Evolutionary conservation across 257 asterid genomes (phyloP).

Genomic region (Solanum arcanum): DNA sequence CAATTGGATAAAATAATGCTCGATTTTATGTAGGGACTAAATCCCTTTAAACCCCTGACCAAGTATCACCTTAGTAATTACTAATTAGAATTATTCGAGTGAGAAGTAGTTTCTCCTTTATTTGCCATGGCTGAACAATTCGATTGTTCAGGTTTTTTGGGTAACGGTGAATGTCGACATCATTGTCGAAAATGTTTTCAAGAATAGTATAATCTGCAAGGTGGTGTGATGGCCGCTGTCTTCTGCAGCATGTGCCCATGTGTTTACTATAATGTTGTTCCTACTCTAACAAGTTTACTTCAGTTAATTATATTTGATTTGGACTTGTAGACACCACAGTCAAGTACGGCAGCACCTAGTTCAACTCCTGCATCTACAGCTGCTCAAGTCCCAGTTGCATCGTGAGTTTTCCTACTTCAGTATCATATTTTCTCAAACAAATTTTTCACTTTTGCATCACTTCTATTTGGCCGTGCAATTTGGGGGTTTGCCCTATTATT

Average conservation of each 20-base stretch:
- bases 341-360: conserved; percentile 29
- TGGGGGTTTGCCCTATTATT: background rate
- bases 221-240: background rate
- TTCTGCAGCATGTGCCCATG: background rate
- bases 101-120: background rate
- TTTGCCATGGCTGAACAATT: background rate
- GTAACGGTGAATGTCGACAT: background rate
- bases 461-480: background rate
- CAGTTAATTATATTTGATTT: background rate
- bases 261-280: background rate
- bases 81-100: background rate
- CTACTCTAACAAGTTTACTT: background rate
- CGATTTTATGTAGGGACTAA: background rate
- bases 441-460: background rate
- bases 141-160: background rate
- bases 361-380: conserved; percentile 26
- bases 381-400: conserved; percentile 20
- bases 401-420: conserved; percentile 18
- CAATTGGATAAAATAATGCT: background rate
- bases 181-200: background rate
- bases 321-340: conserved; percentile 35
- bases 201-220: background rate
- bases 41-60: background rate
- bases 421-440: background rate
- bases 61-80: background rate